Conservation (phyloP, 75 land plant genomes). For the Azolla pinnata region DNA sequence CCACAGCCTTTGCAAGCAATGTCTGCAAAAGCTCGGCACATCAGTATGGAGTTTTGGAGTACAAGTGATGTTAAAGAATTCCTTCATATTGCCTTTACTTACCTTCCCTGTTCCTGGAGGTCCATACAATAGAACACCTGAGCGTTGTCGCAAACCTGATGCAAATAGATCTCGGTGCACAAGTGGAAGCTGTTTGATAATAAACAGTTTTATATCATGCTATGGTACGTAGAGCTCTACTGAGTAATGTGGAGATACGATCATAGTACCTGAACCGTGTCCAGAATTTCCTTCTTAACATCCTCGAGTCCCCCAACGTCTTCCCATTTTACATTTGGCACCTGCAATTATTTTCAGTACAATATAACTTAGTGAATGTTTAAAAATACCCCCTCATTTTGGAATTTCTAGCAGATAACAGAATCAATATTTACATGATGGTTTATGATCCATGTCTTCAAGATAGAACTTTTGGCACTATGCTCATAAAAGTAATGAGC, state of each 20-base stretch:
- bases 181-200: constrained; percentile 56
- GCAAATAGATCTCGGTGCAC: constrained; percentile 81
- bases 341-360: too few relatives aligned
- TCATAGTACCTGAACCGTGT: constrained; percentile 77
- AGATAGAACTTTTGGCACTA: too few relatives aligned
- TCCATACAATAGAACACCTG: constrained; percentile 93
- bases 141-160: constrained; percentile 81
- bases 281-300: constrained; percentile 78
- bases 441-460: too few relatives aligned
- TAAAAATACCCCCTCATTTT: too few relatives aligned
- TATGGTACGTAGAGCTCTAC: too few relatives aligned
- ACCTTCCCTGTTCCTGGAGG: constrained; percentile 99
- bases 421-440: too few relatives aligned
- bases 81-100: too few relatives aligned
- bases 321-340: constrained; percentile 99
- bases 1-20: constrained; percentile 92
- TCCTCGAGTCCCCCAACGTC: constrained; percentile 98
- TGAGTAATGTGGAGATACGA: too few relatives aligned
- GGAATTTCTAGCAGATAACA: too few relatives aligned
- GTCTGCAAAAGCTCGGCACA: constrained; percentile 45
- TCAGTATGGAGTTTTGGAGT: neutral
- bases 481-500: too few relatives aligned
- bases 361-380: too few relatives aligned
- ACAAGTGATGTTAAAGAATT: neutral
- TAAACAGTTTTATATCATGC: too few relatives aligned